Conservation (phyloP, 2,329 filamentous ascomycete species). For the Paramyrothecium sp. region DNA sequence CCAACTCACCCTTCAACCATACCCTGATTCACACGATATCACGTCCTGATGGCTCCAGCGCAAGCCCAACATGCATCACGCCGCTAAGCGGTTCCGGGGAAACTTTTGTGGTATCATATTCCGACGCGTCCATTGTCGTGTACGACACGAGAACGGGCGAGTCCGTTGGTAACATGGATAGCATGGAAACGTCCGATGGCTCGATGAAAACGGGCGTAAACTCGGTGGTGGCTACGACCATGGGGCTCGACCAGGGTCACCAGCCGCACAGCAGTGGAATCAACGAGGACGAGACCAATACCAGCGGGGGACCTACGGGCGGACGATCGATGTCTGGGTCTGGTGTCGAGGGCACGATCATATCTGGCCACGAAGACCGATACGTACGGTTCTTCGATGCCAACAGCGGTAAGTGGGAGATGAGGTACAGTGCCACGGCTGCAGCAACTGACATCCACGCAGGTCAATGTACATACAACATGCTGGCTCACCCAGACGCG, state of each 20-base stretch:
- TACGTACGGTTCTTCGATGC: constrained; percentile 98
- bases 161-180: constrained; percentile 89
- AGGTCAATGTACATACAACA: constrained; percentile 99
- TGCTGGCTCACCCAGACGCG: constrained; percentile 92
- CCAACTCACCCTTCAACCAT: constrained; percentile 81
- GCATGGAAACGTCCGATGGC: constrained; percentile 88
- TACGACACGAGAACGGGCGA: constrained; percentile 93
- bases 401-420: constrained; percentile 78
- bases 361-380: constrained; percentile 94
- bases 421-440: no score
- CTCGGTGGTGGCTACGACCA: constrained; percentile 82
- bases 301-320: constrained; percentile 67
- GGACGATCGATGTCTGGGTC: constrained; percentile 65
- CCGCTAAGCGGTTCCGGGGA: constrained; percentile 80
- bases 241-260: constrained; percentile 69
- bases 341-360: constrained; percentile 88
- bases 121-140: constrained; percentile 84
- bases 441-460: constrained; percentile 9
- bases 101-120: constrained; percentile 89
- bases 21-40: constrained; percentile 85
- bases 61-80: constrained; percentile 90
- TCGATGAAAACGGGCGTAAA: constrained; percentile 81
- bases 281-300: constrained; percentile 70
- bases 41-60: constrained; percentile 60
- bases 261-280: constrained; percentile 55